Evolutionary conservation across 495 filamentous ascomycete genomes (phyloP).

Genomic region (Astrothelium subdiscretum): DNA sequence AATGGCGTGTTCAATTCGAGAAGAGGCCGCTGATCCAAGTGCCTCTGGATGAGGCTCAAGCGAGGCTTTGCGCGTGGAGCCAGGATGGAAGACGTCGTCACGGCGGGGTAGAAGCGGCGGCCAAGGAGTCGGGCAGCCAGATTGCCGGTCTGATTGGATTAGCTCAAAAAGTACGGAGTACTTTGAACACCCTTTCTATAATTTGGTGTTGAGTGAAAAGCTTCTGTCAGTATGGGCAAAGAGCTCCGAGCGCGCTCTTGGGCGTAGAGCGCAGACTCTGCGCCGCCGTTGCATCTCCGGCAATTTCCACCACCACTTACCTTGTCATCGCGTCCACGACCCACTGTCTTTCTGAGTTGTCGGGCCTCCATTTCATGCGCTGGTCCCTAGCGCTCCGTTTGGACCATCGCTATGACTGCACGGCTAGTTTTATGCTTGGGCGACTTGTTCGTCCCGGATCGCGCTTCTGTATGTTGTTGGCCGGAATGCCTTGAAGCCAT

Average conservation of each 20-base stretch:
- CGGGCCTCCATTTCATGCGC: not conserved
- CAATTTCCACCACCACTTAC: not conserved
- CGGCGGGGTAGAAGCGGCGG: not conserved
- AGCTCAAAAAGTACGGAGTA: no score
- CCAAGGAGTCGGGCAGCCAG: not conserved
- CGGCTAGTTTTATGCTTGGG: conserved; percentile 83
- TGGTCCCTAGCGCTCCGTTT: not conserved
- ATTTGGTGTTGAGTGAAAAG: not conserved
- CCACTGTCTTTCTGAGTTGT: not conserved
- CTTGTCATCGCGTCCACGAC: not conserved
- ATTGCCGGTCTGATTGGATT: not conserved
- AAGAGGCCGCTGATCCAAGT: conserved; percentile 55
- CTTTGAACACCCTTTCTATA: no score
- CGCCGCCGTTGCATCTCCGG: not conserved
- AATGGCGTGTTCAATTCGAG: conserved; percentile 56
- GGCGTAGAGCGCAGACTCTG: not conserved
- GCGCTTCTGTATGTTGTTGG: conserved; percentile 55
- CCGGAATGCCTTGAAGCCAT: not conserved
- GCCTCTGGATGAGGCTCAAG: conserved; percentile 69
- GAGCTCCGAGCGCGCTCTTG: not conserved
- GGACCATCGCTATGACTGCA: conserved; percentile 49
- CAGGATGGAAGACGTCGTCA: conserved; percentile 1
- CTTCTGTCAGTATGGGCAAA: not conserved
- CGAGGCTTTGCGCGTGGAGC: conserved; percentile 25
- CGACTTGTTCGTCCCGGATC: conserved; percentile 95